Evolutionary conservation across 768 basidiomycete species (phyloP).

Genomic region (Tulasnella sp.): DNA sequence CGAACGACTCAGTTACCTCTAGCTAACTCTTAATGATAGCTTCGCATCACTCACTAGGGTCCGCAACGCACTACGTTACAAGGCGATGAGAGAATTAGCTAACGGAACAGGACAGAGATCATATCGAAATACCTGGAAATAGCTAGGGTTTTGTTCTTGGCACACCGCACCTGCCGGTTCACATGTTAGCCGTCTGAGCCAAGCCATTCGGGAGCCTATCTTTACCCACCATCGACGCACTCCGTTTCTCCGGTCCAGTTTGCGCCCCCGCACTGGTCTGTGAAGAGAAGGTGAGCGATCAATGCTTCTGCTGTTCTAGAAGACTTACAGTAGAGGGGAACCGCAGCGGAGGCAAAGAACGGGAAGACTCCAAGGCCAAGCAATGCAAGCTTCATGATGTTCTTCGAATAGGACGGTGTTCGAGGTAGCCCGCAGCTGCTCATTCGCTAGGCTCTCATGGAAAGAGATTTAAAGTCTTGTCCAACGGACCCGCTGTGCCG

Average conservation of each 20-base stretch:
- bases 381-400: slow-evolving; percentile 4
- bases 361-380: slow-evolving; percentile 26
- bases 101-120: not conserved
- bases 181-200: not conserved
- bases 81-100: not conserved
- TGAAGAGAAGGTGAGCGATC: not conserved
- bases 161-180: not conserved
- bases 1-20: not conserved
- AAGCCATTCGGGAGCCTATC: not conserved
- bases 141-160: not conserved
- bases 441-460: not conserved
- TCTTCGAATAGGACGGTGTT: slow-evolving; percentile 2
- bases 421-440: slow-evolving; percentile 4
- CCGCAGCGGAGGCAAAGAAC: slow-evolving; percentile 8
- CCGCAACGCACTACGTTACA: not conserved
- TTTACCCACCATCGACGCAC: not conserved
- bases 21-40: not conserved
- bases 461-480: slow-evolving; percentile 13
- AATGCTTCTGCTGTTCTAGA: not conserved
- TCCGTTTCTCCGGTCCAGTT: slow-evolving; percentile 1
- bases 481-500: not conserved
- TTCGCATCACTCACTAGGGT: slow-evolving; percentile 2
- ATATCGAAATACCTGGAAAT: not conserved
- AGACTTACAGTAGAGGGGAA: slow-evolving; percentile 21
- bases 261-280: slow-evolving; percentile 9